Percentiles rank a stretch among this genome's conserved stretches.
Conservation (phyloP, 345 rosid species). For the Noccaea bulbosa region DNA sequence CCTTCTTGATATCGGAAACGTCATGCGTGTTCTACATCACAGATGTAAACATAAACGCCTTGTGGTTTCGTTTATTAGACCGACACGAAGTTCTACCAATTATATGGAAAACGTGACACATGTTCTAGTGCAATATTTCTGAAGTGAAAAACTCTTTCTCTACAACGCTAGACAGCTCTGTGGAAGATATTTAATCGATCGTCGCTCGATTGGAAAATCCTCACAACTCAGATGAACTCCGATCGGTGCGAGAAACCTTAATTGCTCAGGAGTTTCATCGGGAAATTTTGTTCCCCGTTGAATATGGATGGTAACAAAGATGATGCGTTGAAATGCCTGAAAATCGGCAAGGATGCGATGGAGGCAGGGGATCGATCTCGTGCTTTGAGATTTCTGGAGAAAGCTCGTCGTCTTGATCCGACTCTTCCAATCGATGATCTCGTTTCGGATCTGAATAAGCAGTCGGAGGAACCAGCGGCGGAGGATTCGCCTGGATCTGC, state of each 20-base stretch:
- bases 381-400: conserved; percentile 69
- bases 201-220: conserved; percentile 14
- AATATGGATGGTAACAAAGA: conserved; percentile 94
- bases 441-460: conserved; percentile 49
- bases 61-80: neutral
- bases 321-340: conserved; percentile 83
- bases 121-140: neutral
- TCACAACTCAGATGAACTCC: conserved; percentile 33
- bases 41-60: neutral
- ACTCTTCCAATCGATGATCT: conserved; percentile 64
- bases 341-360: conserved; percentile 81
- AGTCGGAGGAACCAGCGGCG: conserved; percentile 32
- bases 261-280: conserved; percentile 1
- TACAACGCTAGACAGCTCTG: conserved; percentile 12
- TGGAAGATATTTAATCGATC: conserved; percentile 26
- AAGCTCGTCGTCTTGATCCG: conserved; percentile 97
- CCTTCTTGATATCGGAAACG: neutral
- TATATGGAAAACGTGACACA: neutral
- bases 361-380: conserved; percentile 80
- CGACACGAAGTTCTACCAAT: neutral
- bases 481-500: conserved; percentile 36
- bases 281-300: neutral
- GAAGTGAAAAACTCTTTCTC: no score
- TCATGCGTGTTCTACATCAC: neutral
- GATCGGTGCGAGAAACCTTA: conserved; percentile 24